These are phyloP conservation scores for Alloteropsis semialata DNA, from an alignment of 176 grass and related monocot species.

Conservation along the genomic window DNA sequence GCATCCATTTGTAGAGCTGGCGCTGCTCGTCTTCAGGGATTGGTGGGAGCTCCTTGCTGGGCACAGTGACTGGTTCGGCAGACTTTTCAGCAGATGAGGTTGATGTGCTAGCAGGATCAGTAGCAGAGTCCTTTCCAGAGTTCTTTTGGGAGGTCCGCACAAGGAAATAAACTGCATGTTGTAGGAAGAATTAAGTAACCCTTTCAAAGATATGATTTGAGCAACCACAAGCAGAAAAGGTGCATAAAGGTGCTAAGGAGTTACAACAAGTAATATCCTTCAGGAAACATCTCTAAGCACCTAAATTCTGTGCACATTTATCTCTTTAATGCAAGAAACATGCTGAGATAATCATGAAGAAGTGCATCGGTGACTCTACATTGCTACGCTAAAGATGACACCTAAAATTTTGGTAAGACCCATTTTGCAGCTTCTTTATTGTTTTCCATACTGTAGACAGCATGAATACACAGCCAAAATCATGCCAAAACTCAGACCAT, in stretches of 20 bases:
- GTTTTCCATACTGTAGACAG: not conserved
- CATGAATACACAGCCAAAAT: not conserved
- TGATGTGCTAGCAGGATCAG: not conserved
- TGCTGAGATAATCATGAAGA: not conserved
- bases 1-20: constrained; percentile 79
- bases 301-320: not conserved
- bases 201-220: not conserved
- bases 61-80: constrained; percentile 1
- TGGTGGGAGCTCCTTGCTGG: constrained; percentile 54
- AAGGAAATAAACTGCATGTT: constrained; percentile 57
- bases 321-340: not conserved
- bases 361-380: not conserved
- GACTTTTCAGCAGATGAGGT: constrained; percentile 27
- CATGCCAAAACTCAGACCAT: not conserved
- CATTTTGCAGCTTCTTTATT: not conserved
- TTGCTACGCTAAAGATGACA: not conserved
- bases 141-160: constrained; percentile 55
- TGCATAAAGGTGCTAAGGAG: not conserved
- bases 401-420: not conserved
- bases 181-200: constrained; percentile 1
- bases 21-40: constrained; percentile 73
- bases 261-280: not conserved
- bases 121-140: constrained; percentile 16
- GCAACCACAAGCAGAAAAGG: not conserved
- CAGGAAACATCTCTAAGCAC: not conserved